A percentile compares a stretch with the other conserved stretches of the same genome.
Evolutionary conservation across 192 early-diverging fungal species (phyloP).

Genomic region (Coemansia sp.): DNA sequence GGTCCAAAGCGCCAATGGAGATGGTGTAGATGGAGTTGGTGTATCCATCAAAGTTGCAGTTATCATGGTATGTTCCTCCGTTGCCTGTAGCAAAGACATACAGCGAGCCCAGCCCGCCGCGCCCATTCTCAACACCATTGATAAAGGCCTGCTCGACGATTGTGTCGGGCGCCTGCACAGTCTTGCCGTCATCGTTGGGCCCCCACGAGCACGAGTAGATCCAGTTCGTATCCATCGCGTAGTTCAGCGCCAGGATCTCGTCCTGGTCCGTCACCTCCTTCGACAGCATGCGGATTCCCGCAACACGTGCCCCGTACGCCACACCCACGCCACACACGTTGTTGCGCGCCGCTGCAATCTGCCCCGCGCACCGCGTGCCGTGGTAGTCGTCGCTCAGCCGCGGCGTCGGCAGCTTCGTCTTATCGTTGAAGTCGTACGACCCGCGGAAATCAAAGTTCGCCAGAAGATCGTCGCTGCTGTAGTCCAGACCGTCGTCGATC

Average conservation of each 20-base stretch:
- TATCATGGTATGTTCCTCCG: conserved; percentile 76
- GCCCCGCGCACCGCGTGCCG: conserved; percentile 96
- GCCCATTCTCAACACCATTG: conserved; percentile 83
- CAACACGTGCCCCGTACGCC: conserved; percentile 83
- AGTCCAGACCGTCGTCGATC: conserved; percentile 96
- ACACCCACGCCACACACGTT: conserved; percentile 92
- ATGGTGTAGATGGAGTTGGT: conserved; percentile 96
- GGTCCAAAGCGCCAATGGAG: conserved; percentile 86
- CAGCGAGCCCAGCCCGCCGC: conserved; percentile 81
- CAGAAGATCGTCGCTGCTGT: conserved; percentile 75
- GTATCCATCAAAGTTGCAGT: conserved; percentile 97
- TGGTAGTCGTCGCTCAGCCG: conserved; percentile 78
- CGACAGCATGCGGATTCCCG: conserved; percentile 89
- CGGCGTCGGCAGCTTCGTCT: conserved; percentile 73
- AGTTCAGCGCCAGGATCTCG: conserved; percentile 90
- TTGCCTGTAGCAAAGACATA: conserved; percentile 96
- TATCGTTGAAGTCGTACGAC: conserved; percentile 95
- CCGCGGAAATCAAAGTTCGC: conserved; percentile 88
- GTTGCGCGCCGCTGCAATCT: conserved; percentile 92
- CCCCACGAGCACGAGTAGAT: conserved; percentile 99
- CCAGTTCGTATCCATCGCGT: conserved; percentile 81
- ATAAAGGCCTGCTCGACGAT: conserved; percentile 81
- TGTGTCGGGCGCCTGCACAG: conserved; percentile 80
- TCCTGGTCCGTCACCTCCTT: conserved; percentile 88
- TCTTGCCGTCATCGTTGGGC: conserved; percentile 82